A percentile compares a stretch with the other conserved stretches of the same genome.
Conservation (phyloP, 805 yeast genomes). For the Wickerhamiella azyma region DNA sequence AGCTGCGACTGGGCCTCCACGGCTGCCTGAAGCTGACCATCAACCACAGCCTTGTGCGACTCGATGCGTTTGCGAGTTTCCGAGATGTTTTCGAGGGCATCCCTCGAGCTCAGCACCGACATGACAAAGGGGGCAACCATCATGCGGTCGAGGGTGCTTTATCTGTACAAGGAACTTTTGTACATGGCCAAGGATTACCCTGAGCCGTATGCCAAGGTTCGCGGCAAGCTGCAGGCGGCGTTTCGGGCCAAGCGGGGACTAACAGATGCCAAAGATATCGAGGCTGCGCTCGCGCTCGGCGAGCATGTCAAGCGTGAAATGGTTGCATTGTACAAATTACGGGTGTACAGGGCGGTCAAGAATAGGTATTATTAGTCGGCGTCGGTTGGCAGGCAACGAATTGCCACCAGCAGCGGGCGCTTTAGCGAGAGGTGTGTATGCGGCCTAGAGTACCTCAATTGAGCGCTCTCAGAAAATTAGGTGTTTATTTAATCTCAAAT, state of each 20-base stretch:
- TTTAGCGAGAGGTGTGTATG: no score
- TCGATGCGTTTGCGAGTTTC: constrained; percentile 24
- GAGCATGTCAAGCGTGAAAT: constrained; percentile 28
- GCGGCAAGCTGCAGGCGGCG: constrained; percentile 22
- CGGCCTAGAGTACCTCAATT: no score
- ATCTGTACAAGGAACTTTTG: constrained; percentile 27
- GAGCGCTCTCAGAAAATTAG: no score
- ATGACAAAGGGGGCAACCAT: not conserved
- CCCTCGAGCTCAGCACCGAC: constrained; percentile 8
- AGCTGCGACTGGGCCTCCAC: constrained; percentile 51
- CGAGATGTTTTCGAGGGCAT: constrained; percentile 26
- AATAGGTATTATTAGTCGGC: constrained; percentile 17
- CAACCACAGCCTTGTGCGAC: constrained; percentile 59
- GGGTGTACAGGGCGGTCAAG: constrained; percentile 27
- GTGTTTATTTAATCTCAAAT: no score
- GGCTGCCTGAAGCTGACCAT: constrained; percentile 57
- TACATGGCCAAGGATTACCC: constrained; percentile 30
- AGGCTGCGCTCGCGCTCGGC: constrained; percentile 24
- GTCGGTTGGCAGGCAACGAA: no score
- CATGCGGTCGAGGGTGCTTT: constrained; percentile 19
- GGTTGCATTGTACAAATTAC: constrained; percentile 25
- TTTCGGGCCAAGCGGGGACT: constrained; percentile 21
- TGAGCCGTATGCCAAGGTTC: constrained; percentile 23
- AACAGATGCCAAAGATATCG: constrained; percentile 19
- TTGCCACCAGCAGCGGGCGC: no score